Conservation (phyloP, 768 basidiomycete genomes). For the Termitomyces sp. region DNA sequence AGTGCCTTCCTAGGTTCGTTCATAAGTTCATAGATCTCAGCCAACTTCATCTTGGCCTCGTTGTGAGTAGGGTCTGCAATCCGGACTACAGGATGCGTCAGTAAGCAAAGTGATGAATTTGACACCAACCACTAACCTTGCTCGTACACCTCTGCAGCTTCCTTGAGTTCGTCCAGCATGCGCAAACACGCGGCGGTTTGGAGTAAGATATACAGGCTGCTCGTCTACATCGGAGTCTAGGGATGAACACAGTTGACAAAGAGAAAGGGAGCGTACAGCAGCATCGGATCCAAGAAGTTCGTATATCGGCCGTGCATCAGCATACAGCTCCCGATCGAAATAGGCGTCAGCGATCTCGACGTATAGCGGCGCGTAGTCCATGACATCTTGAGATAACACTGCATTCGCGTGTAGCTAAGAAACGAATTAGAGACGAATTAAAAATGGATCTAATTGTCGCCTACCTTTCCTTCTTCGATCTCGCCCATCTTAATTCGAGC, state of each 20-base stretch:
- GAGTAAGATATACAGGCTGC: conserved; percentile 62
- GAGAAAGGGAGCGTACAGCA: conserved; percentile 44
- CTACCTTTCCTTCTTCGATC: conserved; percentile 78
- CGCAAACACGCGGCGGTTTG: conserved; percentile 83
- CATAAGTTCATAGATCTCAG: conserved; percentile 84
- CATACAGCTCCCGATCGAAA: conserved; percentile 71
- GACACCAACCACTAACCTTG: conserved; percentile 47
- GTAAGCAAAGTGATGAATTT: neutral
- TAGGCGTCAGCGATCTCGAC: conserved; percentile 84
- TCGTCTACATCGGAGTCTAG: conserved; percentile 48
- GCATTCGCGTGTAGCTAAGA: conserved; percentile 71
- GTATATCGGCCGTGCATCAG: conserved; percentile 78
- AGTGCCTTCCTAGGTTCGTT: conserved; percentile 80
- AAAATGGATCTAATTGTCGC: neutral
- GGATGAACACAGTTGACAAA: neutral
- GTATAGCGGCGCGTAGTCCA: conserved; percentile 77
- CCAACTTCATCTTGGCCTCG: conserved; percentile 87
- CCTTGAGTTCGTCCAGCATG: conserved; percentile 68
- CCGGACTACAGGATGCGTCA: conserved; percentile 48
- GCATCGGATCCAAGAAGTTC: conserved; percentile 73
- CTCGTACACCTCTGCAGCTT: conserved; percentile 82
- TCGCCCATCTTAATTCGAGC: conserved; percentile 80
- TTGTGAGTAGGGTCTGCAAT: conserved; percentile 69
- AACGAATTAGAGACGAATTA: neutral
- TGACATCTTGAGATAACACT: conserved; percentile 66